These are phyloP conservation scores for Celoporthe dispersa DNA, from an alignment of 2,329 filamentous ascomycete genomes.

Conservation along the genomic window DNA sequence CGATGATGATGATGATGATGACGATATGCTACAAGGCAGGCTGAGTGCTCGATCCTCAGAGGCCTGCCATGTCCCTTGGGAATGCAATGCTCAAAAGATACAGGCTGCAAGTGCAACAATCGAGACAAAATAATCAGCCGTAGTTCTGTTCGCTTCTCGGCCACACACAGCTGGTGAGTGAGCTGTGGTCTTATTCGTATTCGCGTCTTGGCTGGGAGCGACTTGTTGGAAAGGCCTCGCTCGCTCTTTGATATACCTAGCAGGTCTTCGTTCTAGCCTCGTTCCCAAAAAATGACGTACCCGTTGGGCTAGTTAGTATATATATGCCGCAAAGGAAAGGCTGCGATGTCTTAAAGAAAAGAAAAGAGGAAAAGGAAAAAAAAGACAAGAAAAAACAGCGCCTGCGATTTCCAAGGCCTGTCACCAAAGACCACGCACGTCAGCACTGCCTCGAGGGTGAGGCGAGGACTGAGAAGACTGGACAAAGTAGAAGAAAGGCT, in stretches of 20 bases:
- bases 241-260: neutral
- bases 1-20: neutral
- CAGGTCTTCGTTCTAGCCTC: conserved; percentile 1
- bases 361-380: too few species aligned
- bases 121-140: neutral
- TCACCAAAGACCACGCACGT: neutral
- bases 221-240: neutral
- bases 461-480: neutral
- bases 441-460: neutral
- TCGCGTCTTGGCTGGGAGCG: neutral
- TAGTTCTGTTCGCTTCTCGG: neutral
- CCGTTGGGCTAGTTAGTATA: neutral
- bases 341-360: neutral
- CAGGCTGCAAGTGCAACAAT: neutral
- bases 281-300: neutral
- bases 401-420: neutral
- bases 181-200: neutral
- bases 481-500: neutral
- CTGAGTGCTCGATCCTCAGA: conserved; percentile 5
- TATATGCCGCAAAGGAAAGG: neutral
- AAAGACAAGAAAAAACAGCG: neutral
- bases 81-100: conserved; percentile 9
- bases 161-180: neutral
- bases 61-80: conserved; percentile 6
- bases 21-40: neutral